Evolutionary conservation across 2,329 filamentous ascomycete species (phyloP).

Genomic region (Emericellopsis cladophorae): DNA sequence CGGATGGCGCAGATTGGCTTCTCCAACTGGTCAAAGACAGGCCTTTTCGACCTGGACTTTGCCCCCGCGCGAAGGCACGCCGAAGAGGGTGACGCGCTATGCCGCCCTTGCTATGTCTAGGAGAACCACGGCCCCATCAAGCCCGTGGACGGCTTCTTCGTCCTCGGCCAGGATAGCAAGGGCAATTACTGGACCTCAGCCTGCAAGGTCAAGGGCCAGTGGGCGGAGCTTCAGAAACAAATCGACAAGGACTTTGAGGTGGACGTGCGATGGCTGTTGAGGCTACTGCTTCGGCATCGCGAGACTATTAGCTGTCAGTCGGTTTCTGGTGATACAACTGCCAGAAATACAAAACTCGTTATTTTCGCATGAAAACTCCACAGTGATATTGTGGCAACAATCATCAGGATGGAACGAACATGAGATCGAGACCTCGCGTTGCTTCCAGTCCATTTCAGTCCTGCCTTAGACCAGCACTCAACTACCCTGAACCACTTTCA

Average conservation of each 20-base stretch:
- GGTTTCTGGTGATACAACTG: too few relatives aligned
- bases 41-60: neutral
- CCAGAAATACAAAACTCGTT: too few relatives aligned
- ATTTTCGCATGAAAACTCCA: too few relatives aligned
- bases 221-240: neutral
- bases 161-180: neutral
- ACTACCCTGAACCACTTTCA: too few relatives aligned
- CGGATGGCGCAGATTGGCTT: neutral
- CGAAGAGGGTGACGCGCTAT: neutral
- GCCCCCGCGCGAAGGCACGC: neutral
- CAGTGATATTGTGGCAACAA: too few relatives aligned
- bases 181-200: neutral
- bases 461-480: too few relatives aligned
- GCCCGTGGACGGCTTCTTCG: neutral
- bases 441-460: too few relatives aligned
- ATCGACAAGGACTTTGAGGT: neutral
- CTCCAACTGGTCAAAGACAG: neutral
- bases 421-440: too few relatives aligned
- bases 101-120: neutral
- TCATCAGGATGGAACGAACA: too few relatives aligned
- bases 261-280: too few relatives aligned
- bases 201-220: neutral
- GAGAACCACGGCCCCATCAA: slow-evolving; percentile 9
- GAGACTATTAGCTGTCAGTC: too few relatives aligned
- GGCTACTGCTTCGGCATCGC: too few relatives aligned